A percentile compares a stretch with the other conserved stretches of the same genome.
Conservation (phyloP, 78 protist species). For the Guillardia theta region DNA sequence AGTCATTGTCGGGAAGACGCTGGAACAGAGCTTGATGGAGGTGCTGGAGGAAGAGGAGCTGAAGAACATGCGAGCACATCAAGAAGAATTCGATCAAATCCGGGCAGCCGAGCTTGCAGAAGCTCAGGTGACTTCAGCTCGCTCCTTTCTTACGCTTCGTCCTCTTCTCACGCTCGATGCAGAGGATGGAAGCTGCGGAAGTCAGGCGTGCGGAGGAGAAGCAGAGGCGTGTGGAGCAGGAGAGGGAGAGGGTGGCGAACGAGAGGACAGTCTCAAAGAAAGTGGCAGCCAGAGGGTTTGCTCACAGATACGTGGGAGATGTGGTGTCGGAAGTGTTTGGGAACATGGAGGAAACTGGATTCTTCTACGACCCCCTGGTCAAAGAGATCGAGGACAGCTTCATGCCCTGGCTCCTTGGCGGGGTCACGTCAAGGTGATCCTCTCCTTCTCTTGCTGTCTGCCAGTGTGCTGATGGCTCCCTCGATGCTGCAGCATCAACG, state of each 20-base stretch:
- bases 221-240: conserved; percentile 58
- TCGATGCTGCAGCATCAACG: no score
- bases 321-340: conserved; percentile 55
- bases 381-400: conserved; percentile 60
- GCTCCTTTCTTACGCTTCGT: not conserved
- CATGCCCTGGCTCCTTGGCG: conserved; percentile 74
- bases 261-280: conserved; percentile 20
- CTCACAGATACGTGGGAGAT: conserved; percentile 51
- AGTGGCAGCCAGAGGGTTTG: conserved; percentile 51
- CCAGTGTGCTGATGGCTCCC: no score
- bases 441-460: no score
- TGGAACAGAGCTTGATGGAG: conserved; percentile 84
- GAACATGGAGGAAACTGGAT: conserved; percentile 52
- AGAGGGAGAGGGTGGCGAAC: not conserved
- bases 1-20: conserved; percentile 79
- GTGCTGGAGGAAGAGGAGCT: conserved; percentile 88
- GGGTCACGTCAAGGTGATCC: not conserved
- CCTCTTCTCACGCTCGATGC: not conserved
- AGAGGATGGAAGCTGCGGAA: conserved; percentile 82
- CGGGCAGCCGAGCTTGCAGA: conserved; percentile 66
- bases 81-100: conserved; percentile 63
- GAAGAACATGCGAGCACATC: conserved; percentile 56
- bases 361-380: conserved; percentile 68
- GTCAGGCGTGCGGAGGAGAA: conserved; percentile 74
- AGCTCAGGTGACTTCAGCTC: conserved; percentile 54